Conservation (phyloP, 2,329 filamentous ascomycete species). For the Fusarium falciforme region DNA sequence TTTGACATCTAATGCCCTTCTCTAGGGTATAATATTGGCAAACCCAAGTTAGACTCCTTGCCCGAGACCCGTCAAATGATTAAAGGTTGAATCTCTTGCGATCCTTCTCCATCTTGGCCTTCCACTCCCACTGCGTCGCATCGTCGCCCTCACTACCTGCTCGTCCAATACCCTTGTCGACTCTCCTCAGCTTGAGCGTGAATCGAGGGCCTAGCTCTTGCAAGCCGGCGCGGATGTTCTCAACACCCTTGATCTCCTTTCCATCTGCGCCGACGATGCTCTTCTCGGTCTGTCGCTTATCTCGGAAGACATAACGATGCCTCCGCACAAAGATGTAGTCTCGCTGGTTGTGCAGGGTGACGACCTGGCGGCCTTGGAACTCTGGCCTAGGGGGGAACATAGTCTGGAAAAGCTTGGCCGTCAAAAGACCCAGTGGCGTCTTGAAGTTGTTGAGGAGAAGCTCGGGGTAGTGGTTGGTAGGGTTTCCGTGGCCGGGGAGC, state of each 20-base stretch:
- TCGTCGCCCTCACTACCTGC: slow-evolving; percentile 75
- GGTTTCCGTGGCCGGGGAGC: slow-evolving; percentile 87
- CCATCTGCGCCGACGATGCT: slow-evolving; percentile 84
- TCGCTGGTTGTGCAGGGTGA: slow-evolving; percentile 93
- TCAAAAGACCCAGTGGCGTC: slow-evolving; percentile 88
- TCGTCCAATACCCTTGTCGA: slow-evolving; percentile 86
- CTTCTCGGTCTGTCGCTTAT: slow-evolving; percentile 89
- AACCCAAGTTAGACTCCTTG: slow-evolving; percentile 24
- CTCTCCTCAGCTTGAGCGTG: slow-evolving; percentile 83
- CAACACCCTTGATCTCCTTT: slow-evolving; percentile 84
- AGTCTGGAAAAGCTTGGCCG: slow-evolving; percentile 80
- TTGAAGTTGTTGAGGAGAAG: slow-evolving; percentile 94
- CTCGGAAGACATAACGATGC: slow-evolving; percentile 92
- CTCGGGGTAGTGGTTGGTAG: slow-evolving; percentile 91
- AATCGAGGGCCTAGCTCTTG: slow-evolving; percentile 88
- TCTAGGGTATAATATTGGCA: slow-evolving; percentile 10
- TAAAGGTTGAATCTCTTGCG: slow-evolving; percentile 94
- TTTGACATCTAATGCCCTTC: background rate
- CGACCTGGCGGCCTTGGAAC: slow-evolving; percentile 85
- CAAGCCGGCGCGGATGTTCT: slow-evolving; percentile 85
- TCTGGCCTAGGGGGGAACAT: slow-evolving; percentile 80
- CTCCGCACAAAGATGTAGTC: slow-evolving; percentile 95
- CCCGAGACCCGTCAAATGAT: slow-evolving; percentile 9
- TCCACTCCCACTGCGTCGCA: slow-evolving; percentile 96
- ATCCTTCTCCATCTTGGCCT: slow-evolving; percentile 92